Evolutionary conservation across 129 eudicot genomes (phyloP), one percentile per base, ranked within the genome.

Genomic region (Calendula officinalis): DNA sequence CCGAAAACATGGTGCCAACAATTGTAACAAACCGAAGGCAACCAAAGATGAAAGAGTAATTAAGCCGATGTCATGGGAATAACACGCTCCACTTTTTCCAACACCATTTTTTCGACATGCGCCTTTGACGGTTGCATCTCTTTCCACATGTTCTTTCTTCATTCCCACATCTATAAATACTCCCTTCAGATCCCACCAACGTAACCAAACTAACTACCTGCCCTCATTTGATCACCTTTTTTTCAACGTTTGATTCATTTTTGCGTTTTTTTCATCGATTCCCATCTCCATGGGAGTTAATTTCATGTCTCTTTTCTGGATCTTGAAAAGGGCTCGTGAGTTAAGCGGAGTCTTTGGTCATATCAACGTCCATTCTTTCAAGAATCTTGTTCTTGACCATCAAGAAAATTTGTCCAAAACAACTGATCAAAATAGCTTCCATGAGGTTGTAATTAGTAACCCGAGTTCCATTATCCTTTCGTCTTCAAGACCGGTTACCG

Each of bases 321-420:
- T 64, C 45, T 38, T 64, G 50, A 65, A 30, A 32, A 27, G 67
- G 78, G 61, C 56, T 65, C 30, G 66, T 47, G 67, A 56, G 30
- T 8, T 67, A 13, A 22, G 34, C 13, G 36, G 54, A 46, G 17
- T 56, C 39, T 65, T 73, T 41, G 34, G 38, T 4, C 14, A 16
- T n/a, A 64, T 14, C 57, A 66, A 56, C 8, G 30, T 44, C 10
- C 44, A 42, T 14, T 54, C 69, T 27, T 64, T 60, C 49, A 69
- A 77, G 72, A 77, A 74, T 47, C 71, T 77, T 55, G 68, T 66
- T 72, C 67, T 73, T 35, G 73, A 76, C 63, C 61, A 59, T 68
- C 61, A 59, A 51, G 71, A 64, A 53, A 76, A 52, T 32, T 12
- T 66, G 8, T 9, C 43, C 5, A 65, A 34, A 9, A 60, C 49